Conservation (phyloP, 2,329 filamentous ascomycete species). For the Immersiporthe knoxdaviesiana region DNA sequence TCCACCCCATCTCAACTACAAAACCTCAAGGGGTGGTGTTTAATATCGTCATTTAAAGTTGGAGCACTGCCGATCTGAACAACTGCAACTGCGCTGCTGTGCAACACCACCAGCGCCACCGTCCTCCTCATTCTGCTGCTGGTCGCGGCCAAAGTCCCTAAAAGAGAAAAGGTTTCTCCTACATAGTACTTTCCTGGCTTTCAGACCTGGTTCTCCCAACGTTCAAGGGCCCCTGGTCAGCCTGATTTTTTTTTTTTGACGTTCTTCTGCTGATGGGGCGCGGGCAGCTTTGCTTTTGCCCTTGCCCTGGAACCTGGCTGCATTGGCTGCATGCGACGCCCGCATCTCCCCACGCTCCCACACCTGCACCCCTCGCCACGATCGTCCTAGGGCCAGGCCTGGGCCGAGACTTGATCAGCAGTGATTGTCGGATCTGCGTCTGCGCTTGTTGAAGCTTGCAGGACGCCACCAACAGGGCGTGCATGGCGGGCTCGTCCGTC, state of each 20-base stretch:
- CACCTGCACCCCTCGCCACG: slow-evolving; percentile 4
- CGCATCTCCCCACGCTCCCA: slow-evolving; percentile 13
- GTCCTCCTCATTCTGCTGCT: neutral
- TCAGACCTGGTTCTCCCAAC: neutral
- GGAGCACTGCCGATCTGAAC: slow-evolving; percentile 14
- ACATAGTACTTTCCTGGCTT: too few species aligned
- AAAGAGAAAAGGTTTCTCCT: too few species aligned
- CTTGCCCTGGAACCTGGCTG: neutral
- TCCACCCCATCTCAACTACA: neutral
- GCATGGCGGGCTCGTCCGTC: slow-evolving; percentile 26
- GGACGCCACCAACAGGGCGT: slow-evolving; percentile 6
- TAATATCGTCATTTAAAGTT: neutral
- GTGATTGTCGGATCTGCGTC: slow-evolving; percentile 9
- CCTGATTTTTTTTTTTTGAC: neutral
- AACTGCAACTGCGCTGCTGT: slow-evolving; percentile 20
- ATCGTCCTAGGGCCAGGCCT: neutral
- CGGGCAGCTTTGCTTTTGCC: neutral
- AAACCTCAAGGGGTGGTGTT: neutral
- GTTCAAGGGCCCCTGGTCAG: neutral
- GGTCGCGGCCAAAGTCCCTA: neutral
- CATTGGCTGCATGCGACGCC: slow-evolving; percentile 3
- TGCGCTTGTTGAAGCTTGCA: slow-evolving; percentile 14
- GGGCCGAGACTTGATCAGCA: slow-evolving; percentile 9
- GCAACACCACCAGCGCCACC: slow-evolving; percentile 15
- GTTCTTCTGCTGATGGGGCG: neutral